These are phyloP conservation scores for Scheffersomyces titani DNA, from an alignment of 1,139 yeast species.

Conservation along the genomic window DNA sequence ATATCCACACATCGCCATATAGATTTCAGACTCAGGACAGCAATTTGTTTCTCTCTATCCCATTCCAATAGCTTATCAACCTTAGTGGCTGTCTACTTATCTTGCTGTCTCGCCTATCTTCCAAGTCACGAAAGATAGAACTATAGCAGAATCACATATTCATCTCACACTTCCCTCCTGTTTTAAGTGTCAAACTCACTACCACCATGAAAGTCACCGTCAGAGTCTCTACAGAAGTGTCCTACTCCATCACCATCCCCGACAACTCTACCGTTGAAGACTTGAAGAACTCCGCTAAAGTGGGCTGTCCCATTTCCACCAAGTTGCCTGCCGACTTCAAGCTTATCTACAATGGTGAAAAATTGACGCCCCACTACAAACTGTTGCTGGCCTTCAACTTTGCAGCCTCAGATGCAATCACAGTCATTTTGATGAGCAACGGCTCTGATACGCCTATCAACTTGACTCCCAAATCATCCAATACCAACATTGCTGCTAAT, in stretches of 20 bases:
- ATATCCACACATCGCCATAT: background rate
- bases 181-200: background rate
- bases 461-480: conserved; percentile 13
- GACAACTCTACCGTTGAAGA: conserved; percentile 53
- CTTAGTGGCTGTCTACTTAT: background rate
- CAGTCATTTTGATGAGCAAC: conserved; percentile 48
- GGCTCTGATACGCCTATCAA: conserved; percentile 26
- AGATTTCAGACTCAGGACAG: background rate
- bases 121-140: no score
- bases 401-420: conserved; percentile 21
- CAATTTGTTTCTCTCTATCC: background rate
- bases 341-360: conserved; percentile 54
- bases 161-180: background rate
- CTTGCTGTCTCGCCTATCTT: background rate
- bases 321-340: conserved; percentile 45
- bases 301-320: conserved; percentile 36
- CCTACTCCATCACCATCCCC: conserved; percentile 47
- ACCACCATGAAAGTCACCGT: conserved; percentile 39
- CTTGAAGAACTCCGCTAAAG: conserved; percentile 44
- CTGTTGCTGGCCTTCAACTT: conserved; percentile 25
- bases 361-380: conserved; percentile 36
- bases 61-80: background rate
- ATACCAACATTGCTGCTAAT: conserved; percentile 12
- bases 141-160: no score
- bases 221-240: conserved; percentile 44